Base-by-base conservation (phyloP, 2,329 filamentous ascomycete species). In the Fusarium verrucosum region DNA sequence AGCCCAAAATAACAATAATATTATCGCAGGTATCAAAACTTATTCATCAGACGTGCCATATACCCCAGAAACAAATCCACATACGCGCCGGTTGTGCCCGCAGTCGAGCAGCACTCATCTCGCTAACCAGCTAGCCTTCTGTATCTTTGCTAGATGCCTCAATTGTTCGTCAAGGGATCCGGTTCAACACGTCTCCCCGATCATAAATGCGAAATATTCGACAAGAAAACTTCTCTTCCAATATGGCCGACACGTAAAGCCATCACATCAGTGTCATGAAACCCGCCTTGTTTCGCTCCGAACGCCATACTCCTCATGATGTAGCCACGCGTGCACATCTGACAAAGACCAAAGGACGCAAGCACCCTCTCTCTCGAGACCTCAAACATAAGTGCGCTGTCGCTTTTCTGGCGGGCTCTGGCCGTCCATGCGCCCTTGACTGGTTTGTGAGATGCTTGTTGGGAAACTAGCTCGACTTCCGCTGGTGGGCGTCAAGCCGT, bases 361-460 rank as follows among this genome's bases (percentile, higher is more conserved):
- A 25, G 32, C 53, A 28, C 23, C 10, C 28, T 35, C 14, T 46
- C 28, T 35, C 14, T 46, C 42, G 22, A 22, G 25, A 30, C 23
- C 45, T 70, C 46, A 72, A 16, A 47, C 70, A 58, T 72, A 72
- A 22, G 70, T 72, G 10, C 84, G 77, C 67, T 85, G 84, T 45
- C 84, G 77, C 73, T 86, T 86, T 68, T 85, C 84, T 59, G 78
- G 77, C 3, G 78, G 77, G 64, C 81, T 81, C 70, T 81, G 80
- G 26, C 74, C 72, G 37, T 78, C 78, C 37, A 79, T 75, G 55
- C 66, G 74, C 43, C 63, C 74, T 19, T 70, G 67, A 37, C 45
- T 69, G 10, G 52, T 42, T 51, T 63, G 70, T 19, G 70, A 72
- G 17, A 72, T 69, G 7, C 63, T 62, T 16, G 57, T 57, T 16